phyloP scores from a whole-genome alignment of 208 protist genomes.

The Acanthamoeba triangularis region DNA sequence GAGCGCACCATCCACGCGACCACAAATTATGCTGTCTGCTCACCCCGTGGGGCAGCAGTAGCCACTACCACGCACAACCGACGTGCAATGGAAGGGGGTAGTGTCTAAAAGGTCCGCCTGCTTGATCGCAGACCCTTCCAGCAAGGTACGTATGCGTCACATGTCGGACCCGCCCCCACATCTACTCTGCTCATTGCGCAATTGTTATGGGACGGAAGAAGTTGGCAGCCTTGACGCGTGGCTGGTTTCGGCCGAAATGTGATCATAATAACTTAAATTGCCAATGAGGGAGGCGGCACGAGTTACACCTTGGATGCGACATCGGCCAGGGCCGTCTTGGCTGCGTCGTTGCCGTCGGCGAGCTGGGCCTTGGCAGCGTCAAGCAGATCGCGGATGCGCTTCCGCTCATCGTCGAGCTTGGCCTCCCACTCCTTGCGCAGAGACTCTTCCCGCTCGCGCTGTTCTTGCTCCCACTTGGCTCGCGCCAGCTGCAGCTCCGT shows the following conservation, averaged over 20 bases:
- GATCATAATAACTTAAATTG: too few relatives aligned
- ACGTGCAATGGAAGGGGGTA: conserved; percentile 23
- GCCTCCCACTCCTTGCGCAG: conserved; percentile 42
- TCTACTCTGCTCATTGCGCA: too few relatives aligned
- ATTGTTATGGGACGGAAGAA: too few relatives aligned
- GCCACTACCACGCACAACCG: conserved; percentile 26
- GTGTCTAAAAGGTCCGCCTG: not conserved
- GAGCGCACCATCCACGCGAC: conserved; percentile 18
- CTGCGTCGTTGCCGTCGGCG: not conserved
- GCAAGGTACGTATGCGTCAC: conserved; percentile 1
- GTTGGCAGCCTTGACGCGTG: too few relatives aligned
- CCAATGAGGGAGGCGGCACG: too few relatives aligned
- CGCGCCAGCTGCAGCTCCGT: not conserved
- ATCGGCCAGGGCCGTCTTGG: not conserved
- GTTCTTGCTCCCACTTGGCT: conserved; percentile 1
- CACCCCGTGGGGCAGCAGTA: conserved; percentile 5
- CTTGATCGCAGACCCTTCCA: conserved; percentile 23
- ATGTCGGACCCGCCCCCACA: not conserved
- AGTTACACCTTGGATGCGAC: not conserved
- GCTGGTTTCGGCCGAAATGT: too few relatives aligned
- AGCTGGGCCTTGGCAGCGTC: not conserved
- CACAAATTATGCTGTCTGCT: conserved; percentile 33
- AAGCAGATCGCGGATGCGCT: conserved; percentile 2
- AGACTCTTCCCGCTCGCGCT: not conserved
- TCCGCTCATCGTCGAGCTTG: not conserved